Evolutionary conservation across 2,329 filamentous ascomycete species (phyloP).

Genomic region (Aspergillus pseudoterreus): DNA sequence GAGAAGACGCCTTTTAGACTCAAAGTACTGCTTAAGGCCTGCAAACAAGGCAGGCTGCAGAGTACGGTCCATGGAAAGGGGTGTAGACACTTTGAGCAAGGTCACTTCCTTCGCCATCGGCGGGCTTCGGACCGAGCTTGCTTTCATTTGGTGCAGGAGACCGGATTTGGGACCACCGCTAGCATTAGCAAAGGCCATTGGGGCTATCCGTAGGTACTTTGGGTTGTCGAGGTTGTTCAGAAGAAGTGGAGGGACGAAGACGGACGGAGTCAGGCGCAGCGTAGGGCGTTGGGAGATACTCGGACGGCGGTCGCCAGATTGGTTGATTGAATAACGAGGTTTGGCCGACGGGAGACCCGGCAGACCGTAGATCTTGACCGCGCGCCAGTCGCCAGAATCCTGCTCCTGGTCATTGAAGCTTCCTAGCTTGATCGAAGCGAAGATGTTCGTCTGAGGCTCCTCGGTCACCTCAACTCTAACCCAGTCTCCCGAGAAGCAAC

Average conservation of each 20-base stretch:
- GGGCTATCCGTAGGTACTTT: conserved; percentile 73
- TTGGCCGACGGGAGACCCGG: conserved; percentile 60
- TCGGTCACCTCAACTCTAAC: conserved; percentile 75
- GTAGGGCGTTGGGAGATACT: conserved; percentile 52
- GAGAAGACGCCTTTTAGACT: conserved; percentile 74
- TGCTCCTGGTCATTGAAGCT: conserved; percentile 45
- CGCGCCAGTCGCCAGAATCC: conserved; percentile 71
- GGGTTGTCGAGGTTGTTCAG: conserved; percentile 80
- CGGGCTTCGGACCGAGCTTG: conserved; percentile 46
- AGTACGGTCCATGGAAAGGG: conserved; percentile 77
- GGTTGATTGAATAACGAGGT: conserved; percentile 54
- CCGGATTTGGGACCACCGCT: conserved; percentile 53
- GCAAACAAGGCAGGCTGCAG: conserved; percentile 83
- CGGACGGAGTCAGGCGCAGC: conserved; percentile 52
- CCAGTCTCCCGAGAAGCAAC: conserved; percentile 98
- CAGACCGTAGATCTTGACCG: conserved; percentile 83
- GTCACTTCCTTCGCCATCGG: conserved; percentile 74
- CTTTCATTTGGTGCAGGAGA: conserved; percentile 50
- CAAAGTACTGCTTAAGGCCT: conserved; percentile 84
- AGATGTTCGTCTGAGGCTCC: conserved; percentile 59
- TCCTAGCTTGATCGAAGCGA: conserved; percentile 62
- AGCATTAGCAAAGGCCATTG: conserved; percentile 39
- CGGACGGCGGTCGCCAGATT: conserved; percentile 46
- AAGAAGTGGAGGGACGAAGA: conserved; percentile 81
- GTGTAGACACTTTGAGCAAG: conserved; percentile 82